phyloP scores from a whole-genome alignment of 2,329 filamentous ascomycete species.

The Penicillium sp. region DNA sequence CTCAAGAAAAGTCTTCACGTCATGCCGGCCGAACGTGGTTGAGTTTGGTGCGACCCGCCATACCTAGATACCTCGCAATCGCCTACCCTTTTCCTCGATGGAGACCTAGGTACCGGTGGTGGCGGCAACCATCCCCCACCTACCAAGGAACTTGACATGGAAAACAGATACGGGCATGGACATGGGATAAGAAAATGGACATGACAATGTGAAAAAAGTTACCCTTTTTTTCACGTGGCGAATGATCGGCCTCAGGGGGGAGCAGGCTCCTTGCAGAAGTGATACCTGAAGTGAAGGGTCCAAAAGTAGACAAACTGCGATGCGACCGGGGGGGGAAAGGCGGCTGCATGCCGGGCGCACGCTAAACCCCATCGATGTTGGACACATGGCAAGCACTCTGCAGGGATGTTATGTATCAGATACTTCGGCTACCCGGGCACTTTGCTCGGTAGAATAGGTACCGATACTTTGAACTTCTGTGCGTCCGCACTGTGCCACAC shows the following conservation, averaged over 20 bases:
- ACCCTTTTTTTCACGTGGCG: conserved; percentile 13
- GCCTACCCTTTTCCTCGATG: background rate
- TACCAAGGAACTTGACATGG: background rate
- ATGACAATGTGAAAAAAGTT: background rate
- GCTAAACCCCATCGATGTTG: conserved; percentile 14
- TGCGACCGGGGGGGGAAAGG: background rate
- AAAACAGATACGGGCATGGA: too few species aligned
- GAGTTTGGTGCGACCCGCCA: background rate
- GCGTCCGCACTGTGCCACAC: background rate
- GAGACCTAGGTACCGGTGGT: background rate
- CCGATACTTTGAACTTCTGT: background rate
- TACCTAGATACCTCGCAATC: background rate
- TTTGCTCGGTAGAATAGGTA: background rate
- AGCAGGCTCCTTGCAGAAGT: conserved; percentile 9
- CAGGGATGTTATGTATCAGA: background rate
- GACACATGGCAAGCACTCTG: conserved; percentile 17
- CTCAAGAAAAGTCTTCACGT: conserved; percentile 6
- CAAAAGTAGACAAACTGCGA: background rate
- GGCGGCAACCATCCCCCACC: background rate
- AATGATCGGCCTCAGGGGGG: conserved; percentile 11
- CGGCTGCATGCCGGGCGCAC: conserved; percentile 1
- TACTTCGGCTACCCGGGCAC: background rate
- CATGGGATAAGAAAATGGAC: background rate
- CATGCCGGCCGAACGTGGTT: conserved; percentile 10
- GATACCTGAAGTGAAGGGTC: background rate